Conservation (phyloP, 441 rosid genomes). For the Adansonia grandidieri region DNA sequence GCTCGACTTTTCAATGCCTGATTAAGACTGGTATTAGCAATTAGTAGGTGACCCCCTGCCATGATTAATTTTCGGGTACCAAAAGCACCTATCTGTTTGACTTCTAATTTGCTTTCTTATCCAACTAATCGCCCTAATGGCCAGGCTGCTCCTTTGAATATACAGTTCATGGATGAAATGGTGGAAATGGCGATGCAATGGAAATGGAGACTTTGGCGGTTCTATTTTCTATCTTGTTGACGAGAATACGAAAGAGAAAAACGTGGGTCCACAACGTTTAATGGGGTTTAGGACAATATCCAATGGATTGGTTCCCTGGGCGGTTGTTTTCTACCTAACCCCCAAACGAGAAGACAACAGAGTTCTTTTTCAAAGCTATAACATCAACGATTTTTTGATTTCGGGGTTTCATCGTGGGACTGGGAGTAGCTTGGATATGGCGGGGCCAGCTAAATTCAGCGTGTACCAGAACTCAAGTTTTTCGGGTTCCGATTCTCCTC, state of each 20-base stretch:
- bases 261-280: neutral
- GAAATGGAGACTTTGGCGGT: neutral
- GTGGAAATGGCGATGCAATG: neutral
- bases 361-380: slow-evolving; percentile 22
- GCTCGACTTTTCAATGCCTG: neutral
- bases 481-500: neutral
- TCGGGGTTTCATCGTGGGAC: neutral
- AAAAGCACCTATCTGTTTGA: neutral
- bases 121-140: neutral
- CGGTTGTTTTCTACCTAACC: neutral
- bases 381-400: neutral
- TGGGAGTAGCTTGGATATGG: neutral
- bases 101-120: slow-evolving; percentile 3
- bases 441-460: neutral
- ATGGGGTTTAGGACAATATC: neutral
- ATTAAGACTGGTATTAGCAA: neutral
- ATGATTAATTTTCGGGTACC: neutral
- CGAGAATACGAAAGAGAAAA: neutral
- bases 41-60: neutral
- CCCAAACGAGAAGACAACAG: slow-evolving; percentile 25
- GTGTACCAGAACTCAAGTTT: neutral
- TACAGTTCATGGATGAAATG: too few relatives aligned
- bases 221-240: neutral
- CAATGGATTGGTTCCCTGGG: neutral
- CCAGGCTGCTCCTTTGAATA: neutral